A percentile compares a stretch with the other conserved stretches of the same genome.
These are phyloP conservation scores for Salix koriyanagi DNA, from an alignment of 345 rosid species.

Conservation along the genomic window DNA sequence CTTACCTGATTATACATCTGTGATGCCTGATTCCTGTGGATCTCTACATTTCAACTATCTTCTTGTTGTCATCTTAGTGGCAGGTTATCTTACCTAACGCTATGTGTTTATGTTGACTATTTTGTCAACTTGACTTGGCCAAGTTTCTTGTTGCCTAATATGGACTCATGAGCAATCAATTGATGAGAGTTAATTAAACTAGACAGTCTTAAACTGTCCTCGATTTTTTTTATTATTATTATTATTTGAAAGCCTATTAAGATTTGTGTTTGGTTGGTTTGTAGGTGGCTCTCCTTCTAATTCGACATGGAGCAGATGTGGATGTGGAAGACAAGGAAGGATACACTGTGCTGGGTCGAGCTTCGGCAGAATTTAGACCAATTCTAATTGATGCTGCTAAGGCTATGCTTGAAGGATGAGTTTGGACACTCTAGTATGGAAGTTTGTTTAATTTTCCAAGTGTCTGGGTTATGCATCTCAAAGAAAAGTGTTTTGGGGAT, in stretches of 20 bases:
- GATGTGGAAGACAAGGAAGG: slow-evolving; percentile 92
- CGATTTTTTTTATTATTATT: no score
- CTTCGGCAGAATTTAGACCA: slow-evolving; percentile 57
- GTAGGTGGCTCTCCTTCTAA: slow-evolving; percentile 73
- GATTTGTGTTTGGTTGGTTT: slow-evolving; percentile 4
- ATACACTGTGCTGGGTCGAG: slow-evolving; percentile 89
- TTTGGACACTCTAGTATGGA: neutral
- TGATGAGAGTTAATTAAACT: neutral
- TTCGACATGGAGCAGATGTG: slow-evolving; percentile 89
- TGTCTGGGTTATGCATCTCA: neutral
- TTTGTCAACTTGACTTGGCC: neutral
- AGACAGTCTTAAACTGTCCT: neutral
- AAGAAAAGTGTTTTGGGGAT: neutral
- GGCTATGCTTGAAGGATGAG: slow-evolving; percentile 75
- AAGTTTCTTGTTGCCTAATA: neutral
- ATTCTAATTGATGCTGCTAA: slow-evolving; percentile 64
- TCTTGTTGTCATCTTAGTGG: no score
- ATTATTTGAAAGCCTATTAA: neutral
- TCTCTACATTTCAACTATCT: no score
- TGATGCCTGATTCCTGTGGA: no score
- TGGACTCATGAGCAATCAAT: neutral
- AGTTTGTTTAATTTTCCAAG: neutral
- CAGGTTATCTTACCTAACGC: no score
- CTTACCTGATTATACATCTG: no score
- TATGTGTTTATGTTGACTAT: neutral